Evolutionary conservation across 192 early-diverging fungal genomes (phyloP), one percentile per base, ranked within the genome.

Genomic region (Podila clonocystis): DNA sequence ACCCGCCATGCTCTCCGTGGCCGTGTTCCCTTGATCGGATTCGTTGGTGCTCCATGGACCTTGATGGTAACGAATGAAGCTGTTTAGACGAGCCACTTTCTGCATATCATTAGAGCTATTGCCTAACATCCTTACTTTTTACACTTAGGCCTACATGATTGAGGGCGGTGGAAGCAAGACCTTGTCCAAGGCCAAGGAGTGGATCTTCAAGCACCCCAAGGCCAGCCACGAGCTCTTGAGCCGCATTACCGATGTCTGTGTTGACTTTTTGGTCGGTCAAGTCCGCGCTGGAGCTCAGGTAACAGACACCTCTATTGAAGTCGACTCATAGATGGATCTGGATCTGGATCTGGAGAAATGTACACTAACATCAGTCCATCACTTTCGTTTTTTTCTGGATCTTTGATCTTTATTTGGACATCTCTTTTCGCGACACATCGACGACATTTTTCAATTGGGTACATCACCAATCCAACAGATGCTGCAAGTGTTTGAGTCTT

Each of bases 1-100:
- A 97, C 98, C 6, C 90, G 98, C 50, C 90, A 92, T 67, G 85
- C 84, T 64, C 89, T 99, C 22, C 85, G 89, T 11, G 97, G 97
- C 60, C 89, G 94, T 50, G 94, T 95, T 17, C 97, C 98, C 49
- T 86, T 99, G 73, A 91, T 96, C 80, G 98, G 98, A 19, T 99
- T 99, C 74, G 90, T 90, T n/a, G 98, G 98, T 22, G 95, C 96
- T 0, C 98, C 98, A 8, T 99, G 98, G 98, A 99, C 98, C 30
- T 87, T 99, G 57, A 94, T 98, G 94, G 77, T 80, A 62, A 66
- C 17, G 9, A 33, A 4, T 26, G 9, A 29, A 20, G 36, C 49
- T 26, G 33, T 48, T 65, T 48, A 36, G 28, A 50, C 13, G 2
- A 29, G 31, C 1, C 26, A 65, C 29, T 66, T 41, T 31, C 60